These are phyloP conservation scores for Didymella exigua DNA, from an alignment of 2,329 filamentous ascomycete genomes.

Conservation along the genomic window DNA sequence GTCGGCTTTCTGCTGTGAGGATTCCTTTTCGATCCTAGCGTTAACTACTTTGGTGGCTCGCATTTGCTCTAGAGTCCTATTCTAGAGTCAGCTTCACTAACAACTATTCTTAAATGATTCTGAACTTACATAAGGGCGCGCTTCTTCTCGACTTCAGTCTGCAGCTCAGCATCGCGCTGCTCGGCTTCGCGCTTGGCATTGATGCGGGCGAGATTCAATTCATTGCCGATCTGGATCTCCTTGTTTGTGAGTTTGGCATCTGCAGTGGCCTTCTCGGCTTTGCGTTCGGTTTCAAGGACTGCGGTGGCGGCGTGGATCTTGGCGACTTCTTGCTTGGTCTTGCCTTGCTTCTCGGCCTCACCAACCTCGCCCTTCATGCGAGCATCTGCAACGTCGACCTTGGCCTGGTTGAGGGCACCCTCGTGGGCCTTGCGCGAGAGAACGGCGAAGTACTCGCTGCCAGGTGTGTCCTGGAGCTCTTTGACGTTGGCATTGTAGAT, in stretches of 20 bases:
- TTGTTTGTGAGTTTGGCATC: constrained; percentile 76
- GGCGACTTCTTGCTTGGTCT: constrained; percentile 83
- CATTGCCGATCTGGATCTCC: constrained; percentile 73
- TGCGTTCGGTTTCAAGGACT: constrained; percentile 81
- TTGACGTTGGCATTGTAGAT: constrained; percentile 78
- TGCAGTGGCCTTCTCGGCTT: constrained; percentile 78
- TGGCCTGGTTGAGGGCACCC: constrained; percentile 80
- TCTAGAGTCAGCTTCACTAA: too few species aligned
- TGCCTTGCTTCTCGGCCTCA: constrained; percentile 77
- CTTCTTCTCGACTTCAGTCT: constrained; percentile 77
- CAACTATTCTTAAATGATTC: too few species aligned
- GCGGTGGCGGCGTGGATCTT: constrained; percentile 88
- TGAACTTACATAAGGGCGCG: constrained; percentile 78
- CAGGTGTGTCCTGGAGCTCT: constrained; percentile 81
- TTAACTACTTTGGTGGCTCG: constrained; percentile 79
- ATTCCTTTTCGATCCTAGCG: constrained; percentile 71
- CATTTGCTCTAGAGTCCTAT: constrained; percentile 49
- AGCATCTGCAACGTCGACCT: constrained; percentile 64
- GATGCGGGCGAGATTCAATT: constrained; percentile 78
- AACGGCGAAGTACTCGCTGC: constrained; percentile 82
- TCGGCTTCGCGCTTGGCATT: constrained; percentile 75
- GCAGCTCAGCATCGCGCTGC: constrained; percentile 77
- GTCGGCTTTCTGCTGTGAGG: constrained; percentile 71
- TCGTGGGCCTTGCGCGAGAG: constrained; percentile 84
- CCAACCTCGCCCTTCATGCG: constrained; percentile 72